Evolutionary conservation across 306 rosid species (phyloP).

Genomic region (Vicia villosa): DNA sequence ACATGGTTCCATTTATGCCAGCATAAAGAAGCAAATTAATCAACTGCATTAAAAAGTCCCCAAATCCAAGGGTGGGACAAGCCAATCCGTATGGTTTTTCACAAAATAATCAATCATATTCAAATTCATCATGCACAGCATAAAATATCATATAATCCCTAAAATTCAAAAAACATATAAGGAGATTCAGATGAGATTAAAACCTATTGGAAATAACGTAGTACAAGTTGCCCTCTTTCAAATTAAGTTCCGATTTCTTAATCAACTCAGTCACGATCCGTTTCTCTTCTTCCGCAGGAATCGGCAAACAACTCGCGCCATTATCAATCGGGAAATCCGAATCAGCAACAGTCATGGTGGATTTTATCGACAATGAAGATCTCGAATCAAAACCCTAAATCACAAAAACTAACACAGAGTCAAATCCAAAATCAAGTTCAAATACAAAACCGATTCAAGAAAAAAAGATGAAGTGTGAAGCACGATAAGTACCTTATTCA

Average conservation of each 20-base stretch:
- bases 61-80: conserved; percentile 4
- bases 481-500: conserved; percentile 45
- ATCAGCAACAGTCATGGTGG: conserved; percentile 75
- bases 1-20: conserved; percentile 32
- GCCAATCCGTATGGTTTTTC: background rate
- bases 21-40: conserved; percentile 7
- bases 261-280: conserved; percentile 68
- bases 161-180: background rate
- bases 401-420: conserved; percentile 6
- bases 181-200: background rate
- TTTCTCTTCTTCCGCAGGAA: conserved; percentile 78
- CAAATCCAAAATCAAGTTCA: conserved; percentile 5
- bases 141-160: background rate
- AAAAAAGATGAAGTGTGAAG: conserved; percentile 22
- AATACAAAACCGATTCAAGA: conserved; percentile 2
- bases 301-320: conserved; percentile 66
- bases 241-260: conserved; percentile 70
- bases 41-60: background rate
- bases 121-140: conserved; percentile 22
- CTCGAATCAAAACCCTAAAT: conserved; percentile 36
- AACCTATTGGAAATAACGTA: conserved; percentile 79
- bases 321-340: conserved; percentile 70
- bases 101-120: conserved; percentile 25
- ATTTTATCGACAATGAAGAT: conserved; percentile 39
- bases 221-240: conserved; percentile 78